phyloP scores from a whole-genome alignment of 805 yeast genomes.

The Saccharomycopsis selenospora region DNA sequence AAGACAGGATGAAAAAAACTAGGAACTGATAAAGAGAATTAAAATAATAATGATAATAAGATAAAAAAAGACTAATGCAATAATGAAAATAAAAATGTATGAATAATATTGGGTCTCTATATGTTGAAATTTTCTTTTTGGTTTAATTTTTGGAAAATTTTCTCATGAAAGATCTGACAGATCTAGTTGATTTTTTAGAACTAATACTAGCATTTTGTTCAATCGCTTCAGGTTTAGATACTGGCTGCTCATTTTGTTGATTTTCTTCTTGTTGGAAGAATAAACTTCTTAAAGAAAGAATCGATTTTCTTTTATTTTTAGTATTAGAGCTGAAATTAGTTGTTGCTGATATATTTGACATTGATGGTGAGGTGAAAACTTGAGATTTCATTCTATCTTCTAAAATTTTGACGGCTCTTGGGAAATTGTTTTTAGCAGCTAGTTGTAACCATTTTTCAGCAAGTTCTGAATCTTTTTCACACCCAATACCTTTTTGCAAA shows the following conservation, averaged over 20 bases:
- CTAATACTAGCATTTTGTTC: neutral
- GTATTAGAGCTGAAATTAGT: too few relatives aligned
- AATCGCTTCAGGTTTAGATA: too few relatives aligned
- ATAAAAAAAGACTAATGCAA: neutral
- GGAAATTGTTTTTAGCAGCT: conserved; percentile 59
- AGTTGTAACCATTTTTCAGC: conserved; percentile 67
- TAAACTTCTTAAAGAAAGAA: neutral
- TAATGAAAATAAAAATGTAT: neutral
- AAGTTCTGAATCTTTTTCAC: conserved; percentile 45
- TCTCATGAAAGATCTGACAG: neutral
- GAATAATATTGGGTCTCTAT: neutral
- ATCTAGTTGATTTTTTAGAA: neutral
- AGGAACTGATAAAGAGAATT: too few relatives aligned
- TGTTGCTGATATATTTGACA: neutral
- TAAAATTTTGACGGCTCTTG: conserved; percentile 36
- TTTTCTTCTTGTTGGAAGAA: too few relatives aligned
- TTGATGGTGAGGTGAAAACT: neutral
- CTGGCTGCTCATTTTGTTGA: too few relatives aligned
- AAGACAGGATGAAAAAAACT: too few relatives aligned
- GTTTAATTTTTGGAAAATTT: neutral
- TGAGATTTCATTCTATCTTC: neutral
- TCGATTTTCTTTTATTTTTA: too few relatives aligned
- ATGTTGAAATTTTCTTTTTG: too few relatives aligned
- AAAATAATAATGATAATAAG: too few relatives aligned
- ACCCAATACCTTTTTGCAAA: conserved; percentile 81